phyloP scores from a whole-genome alignment of 495 filamentous ascomycete species.

The Cryomyces minteri region DNA sequence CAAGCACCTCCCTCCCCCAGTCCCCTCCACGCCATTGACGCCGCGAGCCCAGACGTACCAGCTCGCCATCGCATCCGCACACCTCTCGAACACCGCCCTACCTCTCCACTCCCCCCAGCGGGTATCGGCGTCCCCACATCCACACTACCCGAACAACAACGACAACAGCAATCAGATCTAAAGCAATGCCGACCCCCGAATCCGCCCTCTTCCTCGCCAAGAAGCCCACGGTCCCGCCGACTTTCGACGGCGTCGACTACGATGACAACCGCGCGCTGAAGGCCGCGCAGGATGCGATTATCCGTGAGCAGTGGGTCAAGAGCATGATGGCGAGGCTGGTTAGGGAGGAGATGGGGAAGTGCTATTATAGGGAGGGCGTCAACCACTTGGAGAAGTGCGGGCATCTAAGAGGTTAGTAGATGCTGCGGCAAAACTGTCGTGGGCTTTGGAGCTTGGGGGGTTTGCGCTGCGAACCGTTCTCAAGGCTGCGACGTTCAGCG shows the following conservation, averaged over 20 bases:
- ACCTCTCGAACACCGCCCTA: no score
- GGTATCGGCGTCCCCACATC: no score
- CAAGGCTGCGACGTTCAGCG: no score
- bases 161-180: not conserved
- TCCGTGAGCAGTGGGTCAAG: slow-evolving; percentile 93
- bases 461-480: not conserved
- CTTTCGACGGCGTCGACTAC: slow-evolving; percentile 95
- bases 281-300: slow-evolving; percentile 82
- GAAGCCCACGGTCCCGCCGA: slow-evolving; percentile 85
- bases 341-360: slow-evolving; percentile 86
- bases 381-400: slow-evolving; percentile 98
- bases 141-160: not conserved
- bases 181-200: slow-evolving; percentile 72
- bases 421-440: not conserved
- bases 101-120: no score
- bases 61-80: no score
- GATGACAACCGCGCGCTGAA: slow-evolving; percentile 79
- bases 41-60: no score
- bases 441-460: not conserved
- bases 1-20: no score
- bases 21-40: no score
- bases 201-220: slow-evolving; percentile 84
- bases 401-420: slow-evolving; percentile 60
- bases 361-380: slow-evolving; percentile 83
- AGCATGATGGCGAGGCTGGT: slow-evolving; percentile 94